These are phyloP conservation scores for Tulasnella sp. DNA, from an alignment of 768 basidiomycete species.

Conservation along the genomic window DNA sequence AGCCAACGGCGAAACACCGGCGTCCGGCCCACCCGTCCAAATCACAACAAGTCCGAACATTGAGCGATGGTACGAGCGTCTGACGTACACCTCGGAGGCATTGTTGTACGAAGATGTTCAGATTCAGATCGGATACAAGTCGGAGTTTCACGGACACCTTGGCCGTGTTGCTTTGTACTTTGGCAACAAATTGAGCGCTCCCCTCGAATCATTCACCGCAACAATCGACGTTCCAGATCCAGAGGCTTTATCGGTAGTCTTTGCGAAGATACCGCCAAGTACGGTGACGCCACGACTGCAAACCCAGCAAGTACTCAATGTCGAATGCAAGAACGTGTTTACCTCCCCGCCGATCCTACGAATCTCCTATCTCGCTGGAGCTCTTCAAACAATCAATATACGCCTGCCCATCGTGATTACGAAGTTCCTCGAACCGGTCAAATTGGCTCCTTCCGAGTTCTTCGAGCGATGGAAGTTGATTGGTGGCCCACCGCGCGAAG, in stretches of 20 bases:
- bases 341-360: slow-evolving; percentile 73
- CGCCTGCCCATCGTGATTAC: slow-evolving; percentile 84
- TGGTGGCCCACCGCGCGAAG: slow-evolving; percentile 91
- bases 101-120: slow-evolving; percentile 95
- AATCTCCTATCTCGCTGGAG: slow-evolving; percentile 90
- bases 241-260: slow-evolving; percentile 76
- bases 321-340: slow-evolving; percentile 93
- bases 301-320: slow-evolving; percentile 88
- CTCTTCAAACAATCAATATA: slow-evolving; percentile 82
- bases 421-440: slow-evolving; percentile 94
- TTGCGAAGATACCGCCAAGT: slow-evolving; percentile 88
- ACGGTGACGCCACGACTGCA: slow-evolving; percentile 82
- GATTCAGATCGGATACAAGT: slow-evolving; percentile 95
- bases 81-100: slow-evolving; percentile 79
- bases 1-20: slow-evolving; percentile 11
- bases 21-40: neutral
- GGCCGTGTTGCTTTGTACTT: slow-evolving; percentile 94
- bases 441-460: slow-evolving; percentile 80
- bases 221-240: slow-evolving; percentile 72
- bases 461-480: slow-evolving; percentile 99
- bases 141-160: slow-evolving; percentile 91
- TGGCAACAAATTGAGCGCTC: slow-evolving; percentile 89
- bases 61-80: slow-evolving; percentile 87
- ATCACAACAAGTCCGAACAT: slow-evolving; percentile 55
- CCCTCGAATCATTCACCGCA: slow-evolving; percentile 91